Evolutionary conservation across 2,329 filamentous ascomycete species (phyloP).

Genomic region (Paraphoma chrysanthemicola): DNA sequence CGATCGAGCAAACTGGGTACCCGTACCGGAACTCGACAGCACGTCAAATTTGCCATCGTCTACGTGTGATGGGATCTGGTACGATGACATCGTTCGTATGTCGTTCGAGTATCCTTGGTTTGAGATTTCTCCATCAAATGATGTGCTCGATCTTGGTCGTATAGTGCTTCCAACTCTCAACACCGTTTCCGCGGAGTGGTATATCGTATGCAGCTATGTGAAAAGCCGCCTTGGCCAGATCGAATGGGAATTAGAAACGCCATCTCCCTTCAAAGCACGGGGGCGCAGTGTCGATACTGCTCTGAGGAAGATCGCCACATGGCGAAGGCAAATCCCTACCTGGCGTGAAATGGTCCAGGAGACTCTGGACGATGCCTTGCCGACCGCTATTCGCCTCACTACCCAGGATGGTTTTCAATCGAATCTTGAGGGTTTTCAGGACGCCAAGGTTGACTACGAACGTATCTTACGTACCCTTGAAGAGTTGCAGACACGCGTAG

Average conservation of each 20-base stretch:
- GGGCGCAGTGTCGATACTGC: not conserved
- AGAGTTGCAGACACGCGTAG: conserved; percentile 33
- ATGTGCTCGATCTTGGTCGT: not conserved
- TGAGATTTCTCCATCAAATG: not conserved
- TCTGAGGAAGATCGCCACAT: conserved; percentile 40
- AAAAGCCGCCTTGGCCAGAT: not conserved
- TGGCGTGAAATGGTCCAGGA: conserved; percentile 44
- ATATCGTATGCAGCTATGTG: not conserved
- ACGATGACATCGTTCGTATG: conserved; percentile 40
- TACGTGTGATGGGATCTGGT: no score
- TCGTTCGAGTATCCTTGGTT: conserved; percentile 19
- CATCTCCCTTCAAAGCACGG: not conserved
- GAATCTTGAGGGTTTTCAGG: not conserved
- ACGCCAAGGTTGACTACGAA: conserved; percentile 32
- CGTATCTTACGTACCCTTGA: conserved; percentile 31
- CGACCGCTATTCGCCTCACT: conserved; percentile 9
- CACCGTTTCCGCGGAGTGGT: not conserved
- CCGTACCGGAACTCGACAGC: conserved; percentile 12
- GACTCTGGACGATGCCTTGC: conserved; percentile 27
- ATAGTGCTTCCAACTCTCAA: not conserved
- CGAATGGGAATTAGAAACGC: not conserved
- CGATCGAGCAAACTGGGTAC: conserved; percentile 47
- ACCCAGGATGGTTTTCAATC: not conserved
- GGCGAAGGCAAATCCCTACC: conserved; percentile 50
- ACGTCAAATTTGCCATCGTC: no score